A percentile compares a stretch with the other conserved stretches of the same genome.
These are phyloP conservation scores for Rhynchospora breviuscula DNA, from an alignment of 176 grass and related monocot species.

Conservation along the genomic window DNA sequence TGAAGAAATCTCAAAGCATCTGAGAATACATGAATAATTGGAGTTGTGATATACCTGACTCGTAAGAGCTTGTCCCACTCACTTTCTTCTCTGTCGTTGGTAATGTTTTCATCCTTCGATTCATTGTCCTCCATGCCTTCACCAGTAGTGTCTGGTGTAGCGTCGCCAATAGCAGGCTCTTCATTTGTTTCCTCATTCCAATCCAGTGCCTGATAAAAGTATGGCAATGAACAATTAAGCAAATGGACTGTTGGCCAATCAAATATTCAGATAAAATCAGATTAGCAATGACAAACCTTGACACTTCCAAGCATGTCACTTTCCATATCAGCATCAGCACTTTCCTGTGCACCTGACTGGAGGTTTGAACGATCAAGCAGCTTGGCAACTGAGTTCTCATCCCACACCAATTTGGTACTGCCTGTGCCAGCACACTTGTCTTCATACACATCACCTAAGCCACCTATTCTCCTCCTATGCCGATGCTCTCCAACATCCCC, in stretches of 20 bases:
- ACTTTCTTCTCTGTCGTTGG: constrained; percentile 61
- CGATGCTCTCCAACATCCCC: constrained; percentile 60
- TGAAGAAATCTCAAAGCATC: neutral
- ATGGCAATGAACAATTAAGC: constrained; percentile 2
- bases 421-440: constrained; percentile 73
- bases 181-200: constrained; percentile 95
- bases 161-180: constrained; percentile 47
- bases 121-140: constrained; percentile 55
- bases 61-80: constrained; percentile 99
- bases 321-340: constrained; percentile 66
- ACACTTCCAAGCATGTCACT: constrained; percentile 96
- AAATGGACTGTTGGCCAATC: constrained; percentile 13
- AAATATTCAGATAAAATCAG: neutral
- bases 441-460: constrained; percentile 93
- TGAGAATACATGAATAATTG: neutral
- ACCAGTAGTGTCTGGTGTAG: constrained; percentile 35
- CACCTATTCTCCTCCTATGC: constrained; percentile 76
- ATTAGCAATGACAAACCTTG: constrained; percentile 53
- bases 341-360: constrained; percentile 65
- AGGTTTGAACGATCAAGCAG: constrained; percentile 93
- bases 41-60: constrained; percentile 50
- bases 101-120: constrained; percentile 49
- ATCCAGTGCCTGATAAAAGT: constrained; percentile 70
- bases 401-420: constrained; percentile 77
- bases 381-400: constrained; percentile 89